Evolutionary conservation across 768 basidiomycete species (phyloP), one percentile per base, ranked within the genome.

Genomic region (Thelephora aurantiotincta): DNA sequence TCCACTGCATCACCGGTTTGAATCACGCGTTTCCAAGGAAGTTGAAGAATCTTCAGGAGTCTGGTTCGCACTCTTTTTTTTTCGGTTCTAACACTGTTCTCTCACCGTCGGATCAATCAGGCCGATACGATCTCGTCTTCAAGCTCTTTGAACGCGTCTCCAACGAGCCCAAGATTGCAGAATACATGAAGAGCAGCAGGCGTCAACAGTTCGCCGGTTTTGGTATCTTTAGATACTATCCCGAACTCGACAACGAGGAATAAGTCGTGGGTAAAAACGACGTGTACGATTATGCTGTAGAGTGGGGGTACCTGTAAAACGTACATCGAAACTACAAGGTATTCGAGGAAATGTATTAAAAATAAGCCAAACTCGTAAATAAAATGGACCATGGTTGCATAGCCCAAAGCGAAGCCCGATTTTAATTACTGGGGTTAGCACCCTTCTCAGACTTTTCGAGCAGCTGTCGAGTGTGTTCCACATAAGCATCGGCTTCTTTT

Each of bases 401-500:
- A 9, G 38, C 14, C 18, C 6, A 14, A 11, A 14, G 7, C 22
- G 14, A 5, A 41, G 38, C 14, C 38, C 38, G 3, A 41, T 41
- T 14, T 41, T 41, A 41, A 41, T 11, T 7, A 41, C 16, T 41
- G 18, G 18, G 22, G 22, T 41, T 22, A 41, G 22, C 41, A 33
- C 46, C 13, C 18, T 13, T 43, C 22, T 50, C 38, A 30, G 22
- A 22, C 42, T 68, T 61, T 44, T 68, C 58, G 51, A 82, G 62
- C 9, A 82, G 54, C 35, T 72, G 61, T 52, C 78, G 77, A 22
- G 81, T 79, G 59, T 81, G 72, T 50, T 66, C 60, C 7, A 83
- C 75, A 54, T 76, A 87, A 48, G 71, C 55, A 54, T 78, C 80
- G 5, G 82, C 72, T 57, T 88, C 83, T 2, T 66, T 57, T 51